Percentiles rank a stretch among this genome's conserved stretches.
phyloP scores from a whole-genome alignment of 1,284 basidiomycete genomes.

The Heliocybe sulcata region DNA sequence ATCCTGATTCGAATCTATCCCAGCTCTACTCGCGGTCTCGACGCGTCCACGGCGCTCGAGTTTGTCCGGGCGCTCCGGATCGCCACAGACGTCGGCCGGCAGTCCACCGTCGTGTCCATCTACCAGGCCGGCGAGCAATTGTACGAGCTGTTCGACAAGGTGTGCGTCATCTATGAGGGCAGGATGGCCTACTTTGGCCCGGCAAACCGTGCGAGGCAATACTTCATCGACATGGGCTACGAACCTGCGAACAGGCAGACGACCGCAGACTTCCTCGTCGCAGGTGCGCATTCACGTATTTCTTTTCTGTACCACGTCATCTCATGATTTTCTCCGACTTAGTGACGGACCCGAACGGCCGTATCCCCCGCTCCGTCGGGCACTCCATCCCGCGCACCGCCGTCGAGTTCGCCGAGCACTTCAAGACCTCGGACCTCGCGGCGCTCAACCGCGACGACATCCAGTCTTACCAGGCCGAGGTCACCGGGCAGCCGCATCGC shows the following conservation, averaged over 20 bases:
- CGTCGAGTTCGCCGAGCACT: slow-evolving; percentile 41
- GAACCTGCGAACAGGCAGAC: slow-evolving; percentile 46
- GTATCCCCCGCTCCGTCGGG: slow-evolving; percentile 36
- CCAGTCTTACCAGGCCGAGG: slow-evolving; percentile 30
- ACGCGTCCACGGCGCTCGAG: slow-evolving; percentile 51
- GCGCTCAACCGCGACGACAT: slow-evolving; percentile 37
- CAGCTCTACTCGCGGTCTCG: slow-evolving; percentile 44
- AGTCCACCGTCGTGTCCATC: slow-evolving; percentile 48
- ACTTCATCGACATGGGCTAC: slow-evolving; percentile 61
- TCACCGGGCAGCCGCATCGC: slow-evolving; percentile 22
- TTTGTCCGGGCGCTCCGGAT: slow-evolving; percentile 50
- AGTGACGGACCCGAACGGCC: slow-evolving; percentile 43
- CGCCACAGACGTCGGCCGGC: slow-evolving; percentile 42
- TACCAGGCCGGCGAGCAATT: slow-evolving; percentile 53
- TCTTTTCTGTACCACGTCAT: background rate
- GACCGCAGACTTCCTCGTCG: slow-evolving; percentile 52
- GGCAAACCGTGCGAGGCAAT: slow-evolving; percentile 42
- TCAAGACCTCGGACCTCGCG: slow-evolving; percentile 31
- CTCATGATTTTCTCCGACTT: slow-evolving; percentile 14
- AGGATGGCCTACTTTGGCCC: slow-evolving; percentile 58
- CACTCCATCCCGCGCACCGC: slow-evolving; percentile 36
- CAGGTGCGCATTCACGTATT: slow-evolving; percentile 18
- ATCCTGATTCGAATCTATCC: too few relatives aligned
- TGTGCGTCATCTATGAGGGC: slow-evolving; percentile 56
- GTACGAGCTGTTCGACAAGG: slow-evolving; percentile 53